Conservation (phyloP, 2,329 filamentous ascomycete species). For the Neonectria neomacrospora region DNA sequence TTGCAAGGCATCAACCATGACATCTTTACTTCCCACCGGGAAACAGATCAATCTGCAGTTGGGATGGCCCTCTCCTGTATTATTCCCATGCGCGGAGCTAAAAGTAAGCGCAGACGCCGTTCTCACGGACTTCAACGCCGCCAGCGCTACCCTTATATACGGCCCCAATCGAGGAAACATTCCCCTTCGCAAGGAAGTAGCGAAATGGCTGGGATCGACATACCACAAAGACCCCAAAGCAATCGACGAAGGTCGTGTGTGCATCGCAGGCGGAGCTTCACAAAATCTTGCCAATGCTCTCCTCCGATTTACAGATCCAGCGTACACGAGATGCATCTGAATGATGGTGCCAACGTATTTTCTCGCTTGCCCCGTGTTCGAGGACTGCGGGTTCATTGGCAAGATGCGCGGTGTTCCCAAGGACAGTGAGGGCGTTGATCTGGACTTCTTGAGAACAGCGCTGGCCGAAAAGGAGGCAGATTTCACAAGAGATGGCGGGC, state of each 20-base stretch:
- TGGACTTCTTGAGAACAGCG: conserved; percentile 25
- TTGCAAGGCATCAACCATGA: background rate
- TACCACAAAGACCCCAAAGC: conserved; percentile 8
- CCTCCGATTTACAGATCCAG: conserved; percentile 65
- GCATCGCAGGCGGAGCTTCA: conserved; percentile 13
- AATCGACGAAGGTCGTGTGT: background rate
- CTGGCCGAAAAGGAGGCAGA: background rate
- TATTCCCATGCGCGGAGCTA: background rate
- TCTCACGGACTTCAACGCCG: background rate
- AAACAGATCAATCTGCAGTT: conserved; percentile 8
- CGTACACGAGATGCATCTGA: conserved; percentile 70
- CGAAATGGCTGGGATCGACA: conserved; percentile 1
- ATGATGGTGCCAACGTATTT: conserved; percentile 72
- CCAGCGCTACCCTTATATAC: conserved; percentile 4
- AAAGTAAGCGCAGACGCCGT: background rate
- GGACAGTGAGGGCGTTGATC: conserved; percentile 53
- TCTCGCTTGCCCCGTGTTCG: conserved; percentile 69
- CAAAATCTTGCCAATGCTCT: background rate
- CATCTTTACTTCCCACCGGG: conserved; percentile 3
- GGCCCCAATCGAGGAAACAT: conserved; percentile 8
- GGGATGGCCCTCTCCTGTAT: background rate
- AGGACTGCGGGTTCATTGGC: conserved; percentile 67
- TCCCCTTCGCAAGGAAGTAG: background rate
- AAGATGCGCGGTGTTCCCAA: conserved; percentile 68
- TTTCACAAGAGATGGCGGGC: background rate